These are phyloP conservation scores for Yamadazyma atmosphaerica DNA, from an alignment of 1,139 yeast species.

Conservation along the genomic window DNA sequence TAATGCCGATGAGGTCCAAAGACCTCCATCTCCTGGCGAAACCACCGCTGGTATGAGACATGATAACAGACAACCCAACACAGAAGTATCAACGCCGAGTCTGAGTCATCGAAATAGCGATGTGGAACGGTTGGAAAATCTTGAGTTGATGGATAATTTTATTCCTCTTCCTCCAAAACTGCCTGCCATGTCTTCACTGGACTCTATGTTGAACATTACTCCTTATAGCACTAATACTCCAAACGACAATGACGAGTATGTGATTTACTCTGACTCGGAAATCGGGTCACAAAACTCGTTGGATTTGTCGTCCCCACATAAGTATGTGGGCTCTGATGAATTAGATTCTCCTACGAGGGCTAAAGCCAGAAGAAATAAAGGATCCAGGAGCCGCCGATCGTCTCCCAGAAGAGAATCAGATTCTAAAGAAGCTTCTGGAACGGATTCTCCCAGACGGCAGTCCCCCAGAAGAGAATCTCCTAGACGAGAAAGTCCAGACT, in stretches of 20 bases:
- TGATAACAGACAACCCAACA: background rate
- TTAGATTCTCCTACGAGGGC: conserved; percentile 11
- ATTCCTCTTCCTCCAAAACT: conserved; percentile 23
- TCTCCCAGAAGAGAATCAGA: conserved; percentile 5
- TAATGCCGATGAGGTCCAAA: background rate
- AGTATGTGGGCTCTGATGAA: conserved; percentile 5
- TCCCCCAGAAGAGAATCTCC: conserved; percentile 12
- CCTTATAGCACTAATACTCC: conserved; percentile 21
- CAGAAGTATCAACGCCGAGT: conserved; percentile 9
- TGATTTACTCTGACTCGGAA: conserved; percentile 41
- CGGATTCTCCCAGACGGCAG: conserved; percentile 8
- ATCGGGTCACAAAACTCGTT: conserved; percentile 37
- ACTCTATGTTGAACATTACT: conserved; percentile 22
- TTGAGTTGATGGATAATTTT: conserved; percentile 12
- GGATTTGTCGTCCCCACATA: conserved; percentile 16
- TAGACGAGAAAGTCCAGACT: conserved; percentile 18
- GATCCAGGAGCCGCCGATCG: conserved; percentile 13
- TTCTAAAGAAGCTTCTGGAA: conserved; percentile 6
- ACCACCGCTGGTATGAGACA: background rate
- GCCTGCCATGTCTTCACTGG: conserved; percentile 22
- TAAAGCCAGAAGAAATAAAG: conserved; percentile 9
- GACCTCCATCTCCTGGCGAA: background rate
- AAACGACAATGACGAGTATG: conserved; percentile 29
- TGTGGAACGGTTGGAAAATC: conserved; percentile 1
- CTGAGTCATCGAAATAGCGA: conserved; percentile 5